A percentile compares a stretch with the other conserved stretches of the same genome.
These are phyloP conservation scores for Albizia julibrissin DNA, from an alignment of 306 rosid species.

Conservation along the genomic window DNA sequence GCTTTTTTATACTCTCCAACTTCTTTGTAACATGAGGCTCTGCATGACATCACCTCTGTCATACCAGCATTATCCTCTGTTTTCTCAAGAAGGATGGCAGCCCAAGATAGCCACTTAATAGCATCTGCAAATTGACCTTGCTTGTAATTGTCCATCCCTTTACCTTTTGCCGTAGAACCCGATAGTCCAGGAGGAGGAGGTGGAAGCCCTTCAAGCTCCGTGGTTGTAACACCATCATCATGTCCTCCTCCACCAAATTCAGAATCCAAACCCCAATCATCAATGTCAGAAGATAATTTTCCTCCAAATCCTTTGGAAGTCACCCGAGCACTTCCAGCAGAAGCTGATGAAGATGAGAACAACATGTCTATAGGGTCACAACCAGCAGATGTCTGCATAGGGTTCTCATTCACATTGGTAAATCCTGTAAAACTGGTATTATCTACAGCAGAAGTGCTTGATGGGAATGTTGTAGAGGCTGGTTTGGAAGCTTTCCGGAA, in stretches of 20 bases:
- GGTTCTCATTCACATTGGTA: slow-evolving; percentile 38
- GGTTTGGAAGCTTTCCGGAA: slow-evolving; percentile 77
- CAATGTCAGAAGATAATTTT: slow-evolving; percentile 50
- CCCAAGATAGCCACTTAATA: slow-evolving; percentile 98
- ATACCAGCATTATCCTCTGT: slow-evolving; percentile 55
- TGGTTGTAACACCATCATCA: slow-evolving; percentile 71
- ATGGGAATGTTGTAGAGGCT: slow-evolving; percentile 45
- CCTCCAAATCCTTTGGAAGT: slow-evolving; percentile 43
- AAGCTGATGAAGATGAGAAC: slow-evolving; percentile 56
- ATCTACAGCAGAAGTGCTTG: slow-evolving; percentile 34
- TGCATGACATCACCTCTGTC: slow-evolving; percentile 74
- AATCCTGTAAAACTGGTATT: slow-evolving; percentile 49
- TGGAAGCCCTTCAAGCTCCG: slow-evolving; percentile 96
- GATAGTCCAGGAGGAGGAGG: slow-evolving; percentile 94
- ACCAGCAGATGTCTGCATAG: slow-evolving; percentile 49
- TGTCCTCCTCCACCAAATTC: slow-evolving; percentile 70
- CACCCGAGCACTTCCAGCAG: slow-evolving; percentile 38
- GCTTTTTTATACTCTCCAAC: slow-evolving; percentile 99
- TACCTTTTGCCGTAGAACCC: slow-evolving; percentile 71
- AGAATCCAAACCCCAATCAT: slow-evolving; percentile 82
- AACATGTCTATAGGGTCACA: slow-evolving; percentile 85
- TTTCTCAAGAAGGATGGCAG: slow-evolving; percentile 77
- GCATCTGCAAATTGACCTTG: slow-evolving; percentile 98
- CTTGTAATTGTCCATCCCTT: slow-evolving; percentile 92
- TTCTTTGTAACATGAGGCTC: slow-evolving; percentile 98